Conservation (phyloP, 2,329 filamentous ascomycete genomes). For the Camillea tinctor region DNA sequence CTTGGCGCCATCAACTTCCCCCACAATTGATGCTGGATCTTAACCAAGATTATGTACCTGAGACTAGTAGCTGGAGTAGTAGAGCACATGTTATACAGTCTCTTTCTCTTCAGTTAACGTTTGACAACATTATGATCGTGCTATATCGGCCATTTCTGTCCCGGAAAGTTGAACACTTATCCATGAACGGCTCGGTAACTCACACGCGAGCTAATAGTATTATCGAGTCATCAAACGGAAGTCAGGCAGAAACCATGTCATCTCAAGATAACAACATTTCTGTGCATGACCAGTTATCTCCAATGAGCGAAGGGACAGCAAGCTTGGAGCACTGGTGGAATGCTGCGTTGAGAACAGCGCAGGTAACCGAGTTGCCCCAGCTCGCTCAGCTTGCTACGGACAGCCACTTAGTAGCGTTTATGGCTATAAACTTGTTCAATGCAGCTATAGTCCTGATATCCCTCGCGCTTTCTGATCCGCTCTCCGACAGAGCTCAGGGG, state of each 20-base stretch:
- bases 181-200: not conserved
- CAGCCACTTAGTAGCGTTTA: not conserved
- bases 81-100: not conserved
- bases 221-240: not conserved
- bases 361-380: not conserved
- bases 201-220: not conserved
- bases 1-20: not conserved
- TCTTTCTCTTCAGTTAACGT: not conserved
- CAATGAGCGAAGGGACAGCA: not conserved
- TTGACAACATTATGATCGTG: not conserved
- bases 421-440: not conserved
- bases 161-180: not conserved
- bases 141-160: not conserved
- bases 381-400: not conserved
- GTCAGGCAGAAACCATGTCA: not conserved
- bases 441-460: not conserved
- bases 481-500: not conserved
- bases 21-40: not conserved
- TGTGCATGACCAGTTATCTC: not conserved
- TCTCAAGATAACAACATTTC: not conserved
- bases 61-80: not conserved
- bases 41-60: not conserved
- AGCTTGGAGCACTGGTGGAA: not conserved
- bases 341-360: not conserved
- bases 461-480: not conserved